Evolutionary conservation across 805 yeast genomes (phyloP), one percentile per base, ranked within the genome.

Genomic region (Lipomyces anomalus): DNA sequence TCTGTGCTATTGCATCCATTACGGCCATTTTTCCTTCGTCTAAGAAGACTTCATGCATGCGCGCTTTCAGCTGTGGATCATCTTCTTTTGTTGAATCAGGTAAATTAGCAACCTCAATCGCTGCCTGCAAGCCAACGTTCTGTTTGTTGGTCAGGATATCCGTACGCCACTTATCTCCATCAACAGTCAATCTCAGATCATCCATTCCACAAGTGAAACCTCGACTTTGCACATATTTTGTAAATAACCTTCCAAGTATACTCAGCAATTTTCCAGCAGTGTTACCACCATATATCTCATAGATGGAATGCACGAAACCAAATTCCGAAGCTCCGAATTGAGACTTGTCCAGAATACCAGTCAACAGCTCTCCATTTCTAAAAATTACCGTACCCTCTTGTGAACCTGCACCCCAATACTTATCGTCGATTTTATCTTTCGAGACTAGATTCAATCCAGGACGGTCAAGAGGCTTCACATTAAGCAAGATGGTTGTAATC

Each of bases 191-290:
- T 64, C 95, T 79, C 66, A 92, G 74, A 71, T 92, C 99, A 65
- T 92, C 99, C 98, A 92, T 94, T 76, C 99, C 98, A 80, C 99
- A 92, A 5, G 98, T 92, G 63, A 92, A 85, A 1, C 96, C 97
- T 47, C 86, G 84, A 70, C 79, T 75, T 77, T 83, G 89, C 61
- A 83, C 88, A 66, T 87, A 92, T 66, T 85, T 87, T 20, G 99
- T 94, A 70, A 94, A 90, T 44, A 92, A 73, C 60, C 98, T 77
- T 54, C 98, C 97, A 50, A 92, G 74, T n/a, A 90, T 94, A 40
- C 95, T 83, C 40, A 92, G 71, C 4, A 92, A 76, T 61, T 84
- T 82, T 49, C 97, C 96, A 18, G 97, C 96, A 59, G 81, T 76
- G 41, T 76, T 78, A 7, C 96, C 81, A 11, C 98, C 98, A 65